phyloP scores from a whole-genome alignment of 768 basidiomycete genomes.

The Hydnomerulius pinastri region DNA sequence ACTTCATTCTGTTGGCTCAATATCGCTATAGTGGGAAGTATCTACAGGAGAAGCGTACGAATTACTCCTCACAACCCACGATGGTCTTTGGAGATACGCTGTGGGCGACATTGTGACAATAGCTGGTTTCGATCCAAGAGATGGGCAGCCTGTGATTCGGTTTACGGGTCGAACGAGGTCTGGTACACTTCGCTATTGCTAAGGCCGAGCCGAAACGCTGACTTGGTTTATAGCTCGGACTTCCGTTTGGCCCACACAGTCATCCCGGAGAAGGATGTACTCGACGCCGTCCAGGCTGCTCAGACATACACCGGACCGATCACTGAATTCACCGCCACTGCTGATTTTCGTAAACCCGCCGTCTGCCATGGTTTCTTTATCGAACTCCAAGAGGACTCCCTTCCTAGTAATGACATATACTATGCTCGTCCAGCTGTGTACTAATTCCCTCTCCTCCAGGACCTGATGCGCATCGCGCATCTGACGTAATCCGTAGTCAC shows the following conservation, averaged over 20 bases:
- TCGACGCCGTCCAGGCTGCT: not conserved
- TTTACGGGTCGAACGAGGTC: slow-evolving; percentile 4
- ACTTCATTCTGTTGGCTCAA: not conserved
- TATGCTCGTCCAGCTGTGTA: not conserved
- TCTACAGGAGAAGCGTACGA: slow-evolving; percentile 5
- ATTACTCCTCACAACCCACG: slow-evolving; percentile 2
- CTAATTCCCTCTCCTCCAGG: not conserved
- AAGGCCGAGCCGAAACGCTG: not conserved
- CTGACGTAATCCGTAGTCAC: not conserved
- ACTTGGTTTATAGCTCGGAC: not conserved
- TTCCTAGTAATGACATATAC: not conserved
- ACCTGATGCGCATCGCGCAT: not conserved
- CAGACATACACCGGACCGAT: not conserved
- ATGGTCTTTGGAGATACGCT: slow-evolving; percentile 11
- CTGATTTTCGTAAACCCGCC: not conserved
- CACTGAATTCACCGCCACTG: slow-evolving; percentile 5
- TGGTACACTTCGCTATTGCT: not conserved
- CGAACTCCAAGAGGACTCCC: slow-evolving; percentile 3
- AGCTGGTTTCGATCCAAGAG: slow-evolving; percentile 6
- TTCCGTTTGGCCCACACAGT: slow-evolving; percentile 1
- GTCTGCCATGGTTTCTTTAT: slow-evolving; percentile 4
- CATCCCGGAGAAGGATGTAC: not conserved
- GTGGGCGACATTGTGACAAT: slow-evolving; percentile 7
- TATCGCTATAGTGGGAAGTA: slow-evolving; percentile 3
- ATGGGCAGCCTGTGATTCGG: slow-evolving; percentile 8